These are phyloP conservation scores for Nannochloropsis salina DNA, from an alignment of 108 stramenopile genomes.

Conservation along the genomic window DNA sequence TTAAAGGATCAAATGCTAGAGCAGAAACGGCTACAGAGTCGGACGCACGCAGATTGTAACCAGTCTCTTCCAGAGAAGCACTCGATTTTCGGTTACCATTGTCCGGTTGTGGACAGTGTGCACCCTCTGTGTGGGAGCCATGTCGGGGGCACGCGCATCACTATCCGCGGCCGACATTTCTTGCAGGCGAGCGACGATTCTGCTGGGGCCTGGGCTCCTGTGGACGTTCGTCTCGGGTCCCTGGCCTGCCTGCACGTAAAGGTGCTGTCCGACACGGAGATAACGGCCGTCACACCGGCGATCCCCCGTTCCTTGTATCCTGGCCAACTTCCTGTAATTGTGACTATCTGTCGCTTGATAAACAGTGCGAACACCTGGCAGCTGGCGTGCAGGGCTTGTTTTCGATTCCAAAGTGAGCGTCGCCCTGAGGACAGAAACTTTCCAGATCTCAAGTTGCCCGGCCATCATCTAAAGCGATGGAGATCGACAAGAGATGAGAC, in stretches of 20 bases:
- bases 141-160: slow-evolving; percentile 11
- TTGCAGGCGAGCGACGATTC: neutral
- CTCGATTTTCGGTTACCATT: neutral
- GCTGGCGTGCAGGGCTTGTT: neutral
- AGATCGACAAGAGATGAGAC: too few species aligned
- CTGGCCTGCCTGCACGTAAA: neutral
- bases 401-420: neutral
- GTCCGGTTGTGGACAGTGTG: neutral
- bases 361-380: neutral
- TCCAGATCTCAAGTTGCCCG: neutral
- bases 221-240: neutral
- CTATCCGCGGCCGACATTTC: neutral
- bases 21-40: neutral
- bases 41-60: neutral
- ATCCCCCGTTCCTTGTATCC: neutral
- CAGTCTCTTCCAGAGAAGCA: neutral
- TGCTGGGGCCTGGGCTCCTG: neutral
- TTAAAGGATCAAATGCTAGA: neutral
- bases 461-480: neutral
- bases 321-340: neutral
- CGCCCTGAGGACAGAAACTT: neutral
- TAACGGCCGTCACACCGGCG: neutral
- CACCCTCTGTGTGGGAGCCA: neutral
- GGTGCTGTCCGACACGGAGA: neutral
- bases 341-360: neutral